Evolutionary conservation across 2,329 filamentous ascomycete genomes (phyloP).

Genomic region (Kalmusia sp.): DNA sequence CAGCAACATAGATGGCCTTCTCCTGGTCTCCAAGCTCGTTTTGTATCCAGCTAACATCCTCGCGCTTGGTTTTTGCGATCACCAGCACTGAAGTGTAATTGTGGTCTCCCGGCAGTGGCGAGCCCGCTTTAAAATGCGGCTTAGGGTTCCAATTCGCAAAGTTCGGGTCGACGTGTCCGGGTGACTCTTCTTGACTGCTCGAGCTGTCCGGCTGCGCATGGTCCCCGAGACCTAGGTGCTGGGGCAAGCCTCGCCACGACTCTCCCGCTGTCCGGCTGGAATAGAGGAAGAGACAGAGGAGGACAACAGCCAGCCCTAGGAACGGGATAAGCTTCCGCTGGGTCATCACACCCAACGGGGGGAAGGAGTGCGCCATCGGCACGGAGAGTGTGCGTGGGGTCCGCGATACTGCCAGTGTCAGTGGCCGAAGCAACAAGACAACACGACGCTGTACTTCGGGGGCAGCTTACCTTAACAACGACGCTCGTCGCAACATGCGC

Average conservation of each 20-base stretch:
- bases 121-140: slow-evolving; percentile 40
- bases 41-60: slow-evolving; percentile 64
- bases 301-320: slow-evolving; percentile 33
- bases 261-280: slow-evolving; percentile 39
- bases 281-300: slow-evolving; percentile 50
- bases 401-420: background rate
- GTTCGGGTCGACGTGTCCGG: slow-evolving; percentile 30
- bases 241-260: slow-evolving; percentile 48
- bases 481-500: background rate
- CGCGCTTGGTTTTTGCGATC: slow-evolving; percentile 58
- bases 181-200: slow-evolving; percentile 10
- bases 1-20: slow-evolving; percentile 59
- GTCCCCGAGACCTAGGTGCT: slow-evolving; percentile 51
- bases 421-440: too few relatives aligned
- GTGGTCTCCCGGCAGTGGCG: slow-evolving; percentile 49
- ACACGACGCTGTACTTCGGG: background rate
- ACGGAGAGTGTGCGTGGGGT: background rate
- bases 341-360: slow-evolving; percentile 26
- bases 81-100: slow-evolving; percentile 64
- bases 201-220: slow-evolving; percentile 20
- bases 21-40: slow-evolving; percentile 57
- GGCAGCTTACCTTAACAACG: background rate
- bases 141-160: slow-evolving; percentile 49
- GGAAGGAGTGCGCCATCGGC: background rate
- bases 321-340: slow-evolving; percentile 39